Evolutionary conservation across 2,329 filamentous ascomycete genomes (phyloP).

Genomic region (Aureobasidium namibiae): DNA sequence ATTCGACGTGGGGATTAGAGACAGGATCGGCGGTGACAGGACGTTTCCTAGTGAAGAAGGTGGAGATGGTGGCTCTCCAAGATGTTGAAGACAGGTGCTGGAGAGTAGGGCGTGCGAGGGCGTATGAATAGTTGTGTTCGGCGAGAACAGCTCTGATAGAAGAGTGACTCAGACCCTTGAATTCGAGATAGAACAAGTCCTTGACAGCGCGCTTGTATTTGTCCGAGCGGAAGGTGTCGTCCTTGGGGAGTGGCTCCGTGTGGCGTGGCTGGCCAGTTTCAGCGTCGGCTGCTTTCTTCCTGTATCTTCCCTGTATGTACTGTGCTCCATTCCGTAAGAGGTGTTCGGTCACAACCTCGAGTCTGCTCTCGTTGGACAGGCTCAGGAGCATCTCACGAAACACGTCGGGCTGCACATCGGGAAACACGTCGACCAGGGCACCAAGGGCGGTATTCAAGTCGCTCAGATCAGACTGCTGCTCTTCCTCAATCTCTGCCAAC

Average conservation of each 20-base stretch:
- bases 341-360: conserved; percentile 69
- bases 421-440: conserved; percentile 64
- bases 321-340: conserved; percentile 63
- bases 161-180: conserved; percentile 63
- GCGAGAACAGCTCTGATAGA: conserved; percentile 72
- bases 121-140: conserved; percentile 73
- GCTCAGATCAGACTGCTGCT: conserved; percentile 55
- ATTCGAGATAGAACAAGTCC: conserved; percentile 63
- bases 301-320: conserved; percentile 61
- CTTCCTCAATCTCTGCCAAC: neutral
- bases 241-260: conserved; percentile 38
- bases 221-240: conserved; percentile 59
- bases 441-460: conserved; percentile 63
- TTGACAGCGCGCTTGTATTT: conserved; percentile 63
- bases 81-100: conserved; percentile 62
- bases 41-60: conserved; percentile 60
- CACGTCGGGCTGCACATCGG: conserved; percentile 72
- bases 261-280: neutral
- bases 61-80: conserved; percentile 67
- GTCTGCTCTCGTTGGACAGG: conserved; percentile 66
- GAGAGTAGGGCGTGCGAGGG: conserved; percentile 61
- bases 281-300: conserved; percentile 15
- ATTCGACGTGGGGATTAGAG: conserved; percentile 54
- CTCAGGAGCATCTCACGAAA: conserved; percentile 72
- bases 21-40: conserved; percentile 47